Percentiles rank a stretch among this genome's conserved stretches.
Conservation (phyloP, 352 stramenopile species). For the Globisporangium recalcitrans region DNA sequence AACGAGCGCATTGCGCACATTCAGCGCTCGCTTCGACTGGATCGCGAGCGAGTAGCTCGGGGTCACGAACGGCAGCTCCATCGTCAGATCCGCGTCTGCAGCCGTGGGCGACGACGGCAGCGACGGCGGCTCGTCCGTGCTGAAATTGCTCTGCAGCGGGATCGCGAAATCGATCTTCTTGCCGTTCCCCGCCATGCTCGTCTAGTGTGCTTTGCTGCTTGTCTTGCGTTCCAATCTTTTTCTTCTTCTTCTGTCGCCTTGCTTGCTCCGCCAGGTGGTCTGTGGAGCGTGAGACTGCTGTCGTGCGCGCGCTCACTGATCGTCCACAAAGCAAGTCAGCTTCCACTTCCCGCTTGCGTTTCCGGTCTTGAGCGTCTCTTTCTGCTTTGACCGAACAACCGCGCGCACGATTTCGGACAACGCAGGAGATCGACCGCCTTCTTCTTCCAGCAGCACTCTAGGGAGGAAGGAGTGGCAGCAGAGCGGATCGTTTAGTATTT, state of each 20-base stretch:
- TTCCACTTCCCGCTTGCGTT: background rate
- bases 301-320: background rate
- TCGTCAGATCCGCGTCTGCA: conserved; percentile 33
- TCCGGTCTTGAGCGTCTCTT: conserved; percentile 6
- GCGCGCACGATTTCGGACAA: too few relatives aligned
- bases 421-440: background rate
- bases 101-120: conserved; percentile 54
- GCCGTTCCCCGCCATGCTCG: conserved; percentile 13
- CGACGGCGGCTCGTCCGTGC: conserved; percentile 33
- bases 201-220: too few relatives aligned
- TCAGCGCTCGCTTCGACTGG: conserved; percentile 63
- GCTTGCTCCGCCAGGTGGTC: background rate
- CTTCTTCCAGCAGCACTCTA: background rate
- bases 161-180: conserved; percentile 25
- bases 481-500: background rate
- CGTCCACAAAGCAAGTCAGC: background rate
- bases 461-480: background rate
- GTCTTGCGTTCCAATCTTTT: background rate
- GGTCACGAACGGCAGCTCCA: conserved; percentile 58
- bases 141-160: conserved; percentile 49
- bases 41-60: conserved; percentile 55
- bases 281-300: background rate
- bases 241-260: background rate
- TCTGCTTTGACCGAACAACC: background rate
- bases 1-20: conserved; percentile 66